phyloP scores from a whole-genome alignment of 257 asterid species.

The Knoxia roxburghii region DNA sequence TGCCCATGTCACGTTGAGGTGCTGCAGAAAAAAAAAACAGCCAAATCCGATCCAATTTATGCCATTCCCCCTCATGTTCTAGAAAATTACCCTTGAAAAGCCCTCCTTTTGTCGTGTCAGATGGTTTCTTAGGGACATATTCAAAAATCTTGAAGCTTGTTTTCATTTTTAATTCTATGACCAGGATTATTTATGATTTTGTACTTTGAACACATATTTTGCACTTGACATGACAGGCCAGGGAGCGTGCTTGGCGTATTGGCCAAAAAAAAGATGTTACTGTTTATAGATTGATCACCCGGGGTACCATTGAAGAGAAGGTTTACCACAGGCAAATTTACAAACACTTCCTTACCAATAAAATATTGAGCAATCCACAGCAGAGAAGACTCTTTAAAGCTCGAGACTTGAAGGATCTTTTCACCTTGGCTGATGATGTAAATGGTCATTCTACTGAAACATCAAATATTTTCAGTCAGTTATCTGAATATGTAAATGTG shows the following conservation, averaged over 20 bases:
- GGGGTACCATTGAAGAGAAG: conserved; percentile 99
- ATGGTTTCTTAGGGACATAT: not conserved
- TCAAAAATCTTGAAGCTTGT: not conserved
- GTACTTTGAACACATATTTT: conserved; percentile 14
- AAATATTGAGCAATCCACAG: conserved; percentile 91
- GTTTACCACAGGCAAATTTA: conserved; percentile 97
- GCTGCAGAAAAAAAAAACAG: too few species aligned
- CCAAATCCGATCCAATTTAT: too few species aligned
- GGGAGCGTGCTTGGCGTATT: conserved; percentile 99
- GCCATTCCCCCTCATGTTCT: not conserved
- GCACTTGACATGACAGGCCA: conserved; percentile 60
- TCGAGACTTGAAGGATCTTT: conserved; percentile 97
- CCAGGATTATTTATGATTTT: conserved; percentile 2
- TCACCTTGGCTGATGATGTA: conserved; percentile 73
- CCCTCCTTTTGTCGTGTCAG: not conserved
- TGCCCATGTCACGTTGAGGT: too few species aligned
- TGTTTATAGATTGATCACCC: conserved; percentile 85
- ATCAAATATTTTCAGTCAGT: conserved; percentile 71
- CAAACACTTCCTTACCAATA: conserved; percentile 92
- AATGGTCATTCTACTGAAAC: conserved; percentile 77
- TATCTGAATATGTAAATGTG: conserved; percentile 61
- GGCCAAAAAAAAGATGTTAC: conserved; percentile 93
- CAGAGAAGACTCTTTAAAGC: conserved; percentile 95
- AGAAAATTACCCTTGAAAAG: not conserved
- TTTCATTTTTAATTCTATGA: not conserved